Conservation (phyloP, 352 stramenopile species). For the Globisporangium radiosum region DNA sequence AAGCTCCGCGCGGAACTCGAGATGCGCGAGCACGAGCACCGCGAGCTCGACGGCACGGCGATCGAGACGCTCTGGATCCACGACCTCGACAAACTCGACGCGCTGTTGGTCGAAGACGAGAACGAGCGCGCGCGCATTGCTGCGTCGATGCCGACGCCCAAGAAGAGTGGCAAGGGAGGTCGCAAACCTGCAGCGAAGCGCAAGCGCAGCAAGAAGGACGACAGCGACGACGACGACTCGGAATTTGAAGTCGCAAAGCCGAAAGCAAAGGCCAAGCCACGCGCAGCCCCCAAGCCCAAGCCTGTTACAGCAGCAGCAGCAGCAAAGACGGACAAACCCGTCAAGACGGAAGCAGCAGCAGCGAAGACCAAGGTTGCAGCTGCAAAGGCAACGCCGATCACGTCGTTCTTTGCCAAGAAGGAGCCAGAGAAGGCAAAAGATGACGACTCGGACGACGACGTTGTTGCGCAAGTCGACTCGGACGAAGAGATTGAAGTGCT, state of each 20-base stretch:
- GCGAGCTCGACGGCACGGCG: constrained; percentile 67
- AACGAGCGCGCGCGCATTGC: constrained; percentile 43
- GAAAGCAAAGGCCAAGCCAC: constrained; percentile 38
- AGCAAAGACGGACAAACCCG: constrained; percentile 14
- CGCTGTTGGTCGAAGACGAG: constrained; percentile 62
- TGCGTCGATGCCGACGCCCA: constrained; percentile 52
- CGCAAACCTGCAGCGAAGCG: constrained; percentile 43
- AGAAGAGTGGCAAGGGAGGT: constrained; percentile 28
- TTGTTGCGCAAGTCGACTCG: constrained; percentile 6
- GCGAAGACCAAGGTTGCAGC: constrained; percentile 25
- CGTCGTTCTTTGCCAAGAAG: constrained; percentile 46
- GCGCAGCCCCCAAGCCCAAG: constrained; percentile 23
- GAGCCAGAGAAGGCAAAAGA: constrained; percentile 38
- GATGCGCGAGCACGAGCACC: constrained; percentile 82
- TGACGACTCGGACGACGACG: constrained; percentile 20
- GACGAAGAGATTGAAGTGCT: constrained; percentile 60
- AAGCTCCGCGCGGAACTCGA: constrained; percentile 85
- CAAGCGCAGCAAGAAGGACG: constrained; percentile 37
- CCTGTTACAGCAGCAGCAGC: constrained; percentile 18
- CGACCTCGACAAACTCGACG: constrained; percentile 90
- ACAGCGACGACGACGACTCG: constrained; percentile 52
- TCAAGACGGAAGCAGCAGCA: constrained; percentile 20
- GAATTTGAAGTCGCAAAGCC: constrained; percentile 48
- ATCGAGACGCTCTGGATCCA: constrained; percentile 90
- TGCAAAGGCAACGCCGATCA: constrained; percentile 23